These are phyloP conservation scores for Candida easanensis DNA, from an alignment of 805 yeast species.

Conservation along the genomic window DNA sequence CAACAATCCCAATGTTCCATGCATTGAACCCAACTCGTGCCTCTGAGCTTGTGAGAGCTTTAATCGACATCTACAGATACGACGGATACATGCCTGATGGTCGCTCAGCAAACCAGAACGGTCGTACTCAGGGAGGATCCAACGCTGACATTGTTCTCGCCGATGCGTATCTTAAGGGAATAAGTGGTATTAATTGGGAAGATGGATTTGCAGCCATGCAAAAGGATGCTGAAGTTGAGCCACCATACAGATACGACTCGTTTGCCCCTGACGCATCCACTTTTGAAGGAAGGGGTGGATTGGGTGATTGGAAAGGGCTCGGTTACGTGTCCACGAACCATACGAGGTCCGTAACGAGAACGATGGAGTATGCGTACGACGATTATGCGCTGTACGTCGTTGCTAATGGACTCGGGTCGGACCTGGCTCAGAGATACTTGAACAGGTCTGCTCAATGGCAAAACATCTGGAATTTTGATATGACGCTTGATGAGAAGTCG, in stretches of 20 bases:
- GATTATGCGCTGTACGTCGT: constrained; percentile 35
- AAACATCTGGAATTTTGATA: constrained; percentile 34
- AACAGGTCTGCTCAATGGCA: constrained; percentile 35
- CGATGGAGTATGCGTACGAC: constrained; percentile 37
- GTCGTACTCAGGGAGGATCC: constrained; percentile 37
- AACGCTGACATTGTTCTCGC: constrained; percentile 37
- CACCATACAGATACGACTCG: constrained; percentile 30
- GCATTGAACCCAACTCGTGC: constrained; percentile 30
- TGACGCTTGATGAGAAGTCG: constrained; percentile 16
- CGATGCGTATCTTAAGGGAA: constrained; percentile 33
- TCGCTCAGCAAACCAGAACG: constrained; percentile 35
- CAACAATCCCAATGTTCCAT: constrained; percentile 32
- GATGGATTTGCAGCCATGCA: constrained; percentile 33
- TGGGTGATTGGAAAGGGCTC: constrained; percentile 32
- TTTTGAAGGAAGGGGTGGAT: constrained; percentile 35
- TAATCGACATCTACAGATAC: constrained; percentile 30
- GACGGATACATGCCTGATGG: constrained; percentile 39
- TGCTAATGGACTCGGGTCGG: constrained; percentile 30
- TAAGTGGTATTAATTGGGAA: constrained; percentile 28
- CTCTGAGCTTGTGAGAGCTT: constrained; percentile 30
- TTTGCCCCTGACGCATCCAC: constrained; percentile 31
- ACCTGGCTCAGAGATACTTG: constrained; percentile 29
- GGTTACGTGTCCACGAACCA: constrained; percentile 33
- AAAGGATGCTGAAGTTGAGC: constrained; percentile 34
- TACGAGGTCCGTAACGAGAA: constrained; percentile 34